These are phyloP conservation scores for Scheffersomyces illinoinensis DNA, from an alignment of 1,139 yeast genomes.

Conservation along the genomic window DNA sequence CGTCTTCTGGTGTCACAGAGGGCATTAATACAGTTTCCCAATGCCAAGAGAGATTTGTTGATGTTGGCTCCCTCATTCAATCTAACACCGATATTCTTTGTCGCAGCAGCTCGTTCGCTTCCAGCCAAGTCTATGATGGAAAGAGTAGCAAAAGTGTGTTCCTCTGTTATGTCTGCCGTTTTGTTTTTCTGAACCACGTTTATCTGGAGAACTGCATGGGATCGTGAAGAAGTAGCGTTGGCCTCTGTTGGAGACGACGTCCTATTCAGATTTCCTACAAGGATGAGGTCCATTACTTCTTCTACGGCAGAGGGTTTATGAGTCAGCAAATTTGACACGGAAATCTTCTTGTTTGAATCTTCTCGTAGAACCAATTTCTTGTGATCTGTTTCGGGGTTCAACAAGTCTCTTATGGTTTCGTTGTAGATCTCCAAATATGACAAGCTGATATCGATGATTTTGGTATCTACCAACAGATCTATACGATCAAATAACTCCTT, in stretches of 20 bases:
- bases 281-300: slow-evolving; percentile 79
- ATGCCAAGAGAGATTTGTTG: slow-evolving; percentile 80
- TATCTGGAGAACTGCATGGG: slow-evolving; percentile 89
- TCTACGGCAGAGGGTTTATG: slow-evolving; percentile 66
- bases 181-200: slow-evolving; percentile 64
- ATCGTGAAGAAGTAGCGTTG: slow-evolving; percentile 83
- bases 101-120: slow-evolving; percentile 90
- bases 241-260: slow-evolving; percentile 90
- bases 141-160: slow-evolving; percentile 74
- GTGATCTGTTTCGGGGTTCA: slow-evolving; percentile 53
- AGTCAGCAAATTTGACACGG: slow-evolving; percentile 72
- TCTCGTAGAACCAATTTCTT: slow-evolving; percentile 64
- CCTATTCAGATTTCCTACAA: slow-evolving; percentile 71
- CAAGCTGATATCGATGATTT: slow-evolving; percentile 59
- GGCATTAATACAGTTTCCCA: slow-evolving; percentile 94
- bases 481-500: slow-evolving; percentile 68
- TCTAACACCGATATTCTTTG: slow-evolving; percentile 77
- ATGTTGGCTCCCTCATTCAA: slow-evolving; percentile 91
- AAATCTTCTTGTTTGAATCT: slow-evolving; percentile 64
- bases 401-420: slow-evolving; percentile 79
- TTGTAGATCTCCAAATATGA: slow-evolving; percentile 88
- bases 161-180: slow-evolving; percentile 64
- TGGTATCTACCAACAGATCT: slow-evolving; percentile 54
- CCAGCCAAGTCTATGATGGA: slow-evolving; percentile 93
- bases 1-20: slow-evolving; percentile 69